Evolutionary conservation across 257 asterid genomes (phyloP).

Genomic region (Echites panduratus): DNA sequence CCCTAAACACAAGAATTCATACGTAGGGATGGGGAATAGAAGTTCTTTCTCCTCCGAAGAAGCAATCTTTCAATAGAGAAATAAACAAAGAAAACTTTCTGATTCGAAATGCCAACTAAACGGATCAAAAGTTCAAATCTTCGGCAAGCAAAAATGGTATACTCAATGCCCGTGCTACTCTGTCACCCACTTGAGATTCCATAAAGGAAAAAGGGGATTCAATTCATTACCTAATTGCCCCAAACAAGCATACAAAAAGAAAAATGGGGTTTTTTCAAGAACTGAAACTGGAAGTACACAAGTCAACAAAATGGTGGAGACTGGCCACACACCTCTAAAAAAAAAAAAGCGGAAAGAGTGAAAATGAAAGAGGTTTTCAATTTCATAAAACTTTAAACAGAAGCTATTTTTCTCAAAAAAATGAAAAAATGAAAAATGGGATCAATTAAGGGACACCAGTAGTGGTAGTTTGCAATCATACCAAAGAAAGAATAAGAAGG

Average conservation of each 20-base stretch:
- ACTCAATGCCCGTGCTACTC: background rate
- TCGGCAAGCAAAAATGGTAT: slow-evolving; percentile 7
- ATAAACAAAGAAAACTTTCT: background rate
- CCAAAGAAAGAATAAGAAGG: slow-evolving; percentile 26
- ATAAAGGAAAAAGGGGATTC: slow-evolving; percentile 6
- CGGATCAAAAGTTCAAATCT: slow-evolving; percentile 19
- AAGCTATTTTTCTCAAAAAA: background rate
- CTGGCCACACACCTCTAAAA: slow-evolving; percentile 5
- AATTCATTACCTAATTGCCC: background rate
- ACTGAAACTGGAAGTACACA: slow-evolving; percentile 14
- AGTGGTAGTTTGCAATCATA: background rate
- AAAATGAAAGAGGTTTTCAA: slow-evolving; percentile 19
- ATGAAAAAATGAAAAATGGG: background rate
- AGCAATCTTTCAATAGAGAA: slow-evolving; percentile 1
- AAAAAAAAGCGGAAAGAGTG: slow-evolving; percentile 19
- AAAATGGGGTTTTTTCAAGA: slow-evolving; percentile 15
- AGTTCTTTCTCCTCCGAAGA: background rate
- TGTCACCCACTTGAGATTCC: slow-evolving; percentile 19
- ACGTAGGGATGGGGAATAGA: slow-evolving; percentile 6
- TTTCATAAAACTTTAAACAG: background rate
- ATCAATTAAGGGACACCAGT: slow-evolving; percentile 20
- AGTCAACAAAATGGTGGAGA: slow-evolving; percentile 15
- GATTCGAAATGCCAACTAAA: slow-evolving; percentile 10
- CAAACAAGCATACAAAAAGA: slow-evolving; percentile 6
- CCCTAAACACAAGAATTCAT: slow-evolving; percentile 4